Evolutionary conservation across 345 rosid genomes (phyloP).

Genomic region (Pistacia atlantica): DNA sequence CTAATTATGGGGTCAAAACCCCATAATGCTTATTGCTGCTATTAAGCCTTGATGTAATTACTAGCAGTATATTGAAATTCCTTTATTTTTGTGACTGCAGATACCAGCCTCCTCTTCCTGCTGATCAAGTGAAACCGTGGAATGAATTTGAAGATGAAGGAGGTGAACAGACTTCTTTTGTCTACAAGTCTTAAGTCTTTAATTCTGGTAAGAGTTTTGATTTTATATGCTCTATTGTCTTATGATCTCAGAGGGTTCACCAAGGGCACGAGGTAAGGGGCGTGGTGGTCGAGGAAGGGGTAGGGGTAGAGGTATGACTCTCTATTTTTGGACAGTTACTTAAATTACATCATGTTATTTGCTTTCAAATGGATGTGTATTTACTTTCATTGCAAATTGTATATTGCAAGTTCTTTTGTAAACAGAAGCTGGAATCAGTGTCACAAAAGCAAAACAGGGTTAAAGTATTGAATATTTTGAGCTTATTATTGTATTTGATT

Average conservation of each 20-base stretch:
- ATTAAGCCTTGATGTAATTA: not conserved
- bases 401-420: not conserved
- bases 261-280: constrained; percentile 26
- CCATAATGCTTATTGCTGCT: not conserved
- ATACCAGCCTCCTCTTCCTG: constrained; percentile 39
- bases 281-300: constrained; percentile 39
- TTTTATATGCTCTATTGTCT: not conserved
- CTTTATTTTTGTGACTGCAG: constrained; percentile 17
- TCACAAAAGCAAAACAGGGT: not conserved
- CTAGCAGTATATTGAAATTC: not conserved
- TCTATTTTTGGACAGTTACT: not conserved
- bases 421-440: not conserved
- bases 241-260: constrained; percentile 28
- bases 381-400: not conserved
- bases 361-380: not conserved
- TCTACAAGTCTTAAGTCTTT: not conserved
- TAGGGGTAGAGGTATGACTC: constrained; percentile 36
- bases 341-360: not conserved
- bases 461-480: too few relatives aligned
- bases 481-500: not conserved
- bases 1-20: not conserved
- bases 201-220: not conserved
- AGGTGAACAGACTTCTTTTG: constrained; percentile 16
- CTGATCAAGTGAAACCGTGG: constrained; percentile 36
- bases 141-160: constrained; percentile 37